A percentile compares a stretch with the other conserved stretches of the same genome.
These are phyloP conservation scores for Capsella bursapastoris DNA, from an alignment of 345 rosid species.

Conservation along the genomic window DNA sequence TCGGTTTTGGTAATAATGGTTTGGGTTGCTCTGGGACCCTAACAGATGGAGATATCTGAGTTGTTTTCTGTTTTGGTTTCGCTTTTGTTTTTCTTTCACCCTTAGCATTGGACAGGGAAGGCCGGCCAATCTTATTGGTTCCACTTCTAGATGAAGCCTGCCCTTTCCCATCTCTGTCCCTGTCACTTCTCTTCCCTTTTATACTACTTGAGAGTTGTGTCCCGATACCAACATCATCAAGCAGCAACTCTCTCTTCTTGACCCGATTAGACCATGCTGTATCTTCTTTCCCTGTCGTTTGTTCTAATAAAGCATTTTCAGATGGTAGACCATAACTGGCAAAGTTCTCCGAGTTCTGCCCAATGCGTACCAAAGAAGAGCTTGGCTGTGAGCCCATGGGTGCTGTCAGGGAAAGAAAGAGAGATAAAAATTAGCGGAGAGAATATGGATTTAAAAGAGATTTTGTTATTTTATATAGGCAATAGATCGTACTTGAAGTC, in stretches of 20 bases:
- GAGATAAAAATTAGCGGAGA: slow-evolving; percentile 22
- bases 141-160: slow-evolving; percentile 77
- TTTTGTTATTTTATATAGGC: neutral
- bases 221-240: slow-evolving; percentile 76
- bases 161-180: slow-evolving; percentile 95
- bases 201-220: slow-evolving; percentile 51
- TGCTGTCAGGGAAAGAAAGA: slow-evolving; percentile 52
- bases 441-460: neutral
- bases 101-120: slow-evolving; percentile 66
- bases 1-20: slow-evolving; percentile 46
- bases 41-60: slow-evolving; percentile 78
- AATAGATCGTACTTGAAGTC: slow-evolving; percentile 34
- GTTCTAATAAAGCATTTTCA: slow-evolving; percentile 54
- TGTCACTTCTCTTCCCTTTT: slow-evolving; percentile 95
- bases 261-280: slow-evolving; percentile 58
- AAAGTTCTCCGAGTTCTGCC: slow-evolving; percentile 59
- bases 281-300: slow-evolving; percentile 60
- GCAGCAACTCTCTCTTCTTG: slow-evolving; percentile 81
- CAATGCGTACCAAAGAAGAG: slow-evolving; percentile 51
- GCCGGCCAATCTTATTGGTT: slow-evolving; percentile 74
- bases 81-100: slow-evolving; percentile 86
- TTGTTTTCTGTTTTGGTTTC: slow-evolving; percentile 86
- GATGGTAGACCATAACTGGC: slow-evolving; percentile 54
- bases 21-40: slow-evolving; percentile 63
- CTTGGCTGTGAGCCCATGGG: slow-evolving; percentile 64